Evolutionary conservation across 805 yeast genomes (phyloP), one percentile per base, ranked within the genome.

Genomic region (Candida coleopterorum): DNA sequence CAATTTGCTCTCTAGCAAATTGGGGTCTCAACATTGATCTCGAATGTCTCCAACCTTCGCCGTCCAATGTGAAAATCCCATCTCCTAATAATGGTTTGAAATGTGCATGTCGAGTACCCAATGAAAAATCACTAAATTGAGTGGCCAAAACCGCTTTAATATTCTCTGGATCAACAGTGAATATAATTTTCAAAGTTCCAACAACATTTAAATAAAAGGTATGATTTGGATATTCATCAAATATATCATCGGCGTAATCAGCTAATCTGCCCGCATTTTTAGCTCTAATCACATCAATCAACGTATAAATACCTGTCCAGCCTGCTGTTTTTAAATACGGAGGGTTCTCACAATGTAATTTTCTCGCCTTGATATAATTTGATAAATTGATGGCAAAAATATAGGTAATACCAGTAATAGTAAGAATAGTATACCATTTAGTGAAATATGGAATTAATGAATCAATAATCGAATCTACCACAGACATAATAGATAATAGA

Each of bases 1-100:
- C 59, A 25, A 64, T 50, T 41, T 60, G 63, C 39, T 62, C 68
- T 41, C 67, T 53, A 10, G 64, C 52, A 42, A 62, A 64, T 35
- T 60, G 64, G 4, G 70, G 70, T 39, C 68, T 50, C 38, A 63
- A 53, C 49, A 63, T 47, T 7, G 63, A 56, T 35, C 70, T 45
- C 18, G 60, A 53, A 29, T 60, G 57, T 42, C 62, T 62, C 70
- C 68, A 62, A n/a, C 67, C 65, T 16, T 44, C 50, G 17, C 60
- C 58, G 40, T 62, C 68, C 22, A 62, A 49, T 12, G 68, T 61
- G 45, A 63, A 63, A 18, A 63, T 56, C 3, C 68, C 67, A 38
- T 61, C 63, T 4, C 68, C 70, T 25, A 62, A 48, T 4, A 61
- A 46, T 18, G 64, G 64, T 18, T 45, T 39, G 42, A 60, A 58